Conservation (phyloP, 768 basidiomycete genomes). For the Suillus variegatus region DNA sequence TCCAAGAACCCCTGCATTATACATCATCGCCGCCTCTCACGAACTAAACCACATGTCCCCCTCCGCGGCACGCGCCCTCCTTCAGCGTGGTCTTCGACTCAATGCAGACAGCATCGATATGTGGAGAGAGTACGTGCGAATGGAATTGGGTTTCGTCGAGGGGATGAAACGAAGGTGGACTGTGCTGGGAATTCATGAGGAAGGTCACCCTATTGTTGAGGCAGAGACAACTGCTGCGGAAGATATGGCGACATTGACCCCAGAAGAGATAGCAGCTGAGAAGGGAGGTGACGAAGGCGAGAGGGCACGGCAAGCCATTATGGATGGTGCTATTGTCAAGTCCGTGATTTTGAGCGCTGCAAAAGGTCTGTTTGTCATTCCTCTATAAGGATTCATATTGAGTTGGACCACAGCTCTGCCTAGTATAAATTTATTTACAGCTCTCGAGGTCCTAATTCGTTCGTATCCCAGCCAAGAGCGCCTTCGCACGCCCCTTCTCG, state of each 20-base stretch:
- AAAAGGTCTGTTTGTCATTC: conserved; percentile 52
- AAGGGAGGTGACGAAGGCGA: conserved; percentile 48
- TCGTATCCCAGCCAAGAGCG: conserved; percentile 42
- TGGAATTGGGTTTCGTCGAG: conserved; percentile 88
- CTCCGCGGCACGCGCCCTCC: conserved; percentile 76
- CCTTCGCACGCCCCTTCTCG: conserved; percentile 42
- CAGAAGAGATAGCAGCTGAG: conserved; percentile 31
- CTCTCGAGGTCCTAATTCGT: conserved; percentile 43
- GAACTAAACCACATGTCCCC: conserved; percentile 75
- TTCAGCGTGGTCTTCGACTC: conserved; percentile 84
- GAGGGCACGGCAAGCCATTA: conserved; percentile 63
- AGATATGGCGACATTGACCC: conserved; percentile 18
- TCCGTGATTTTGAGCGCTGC: conserved; percentile 75
- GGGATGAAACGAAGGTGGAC: conserved; percentile 77
- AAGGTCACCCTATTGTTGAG: conserved; percentile 22
- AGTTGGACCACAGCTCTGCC: conserved; percentile 35
- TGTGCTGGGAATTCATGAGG: conserved; percentile 62
- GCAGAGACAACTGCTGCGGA: conserved; percentile 17
- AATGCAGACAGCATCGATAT: conserved; percentile 71
- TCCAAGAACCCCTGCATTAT: conserved; percentile 74
- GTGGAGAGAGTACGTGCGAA: conserved; percentile 89
- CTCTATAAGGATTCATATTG: conserved; percentile 13
- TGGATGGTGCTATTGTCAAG: conserved; percentile 79
- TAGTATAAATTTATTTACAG: conserved; percentile 40
- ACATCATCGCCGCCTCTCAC: conserved; percentile 83